Evolutionary conservation across 306 rosid species (phyloP), one percentile per base, ranked within the genome.

Genomic region (Prunus mongolica): DNA sequence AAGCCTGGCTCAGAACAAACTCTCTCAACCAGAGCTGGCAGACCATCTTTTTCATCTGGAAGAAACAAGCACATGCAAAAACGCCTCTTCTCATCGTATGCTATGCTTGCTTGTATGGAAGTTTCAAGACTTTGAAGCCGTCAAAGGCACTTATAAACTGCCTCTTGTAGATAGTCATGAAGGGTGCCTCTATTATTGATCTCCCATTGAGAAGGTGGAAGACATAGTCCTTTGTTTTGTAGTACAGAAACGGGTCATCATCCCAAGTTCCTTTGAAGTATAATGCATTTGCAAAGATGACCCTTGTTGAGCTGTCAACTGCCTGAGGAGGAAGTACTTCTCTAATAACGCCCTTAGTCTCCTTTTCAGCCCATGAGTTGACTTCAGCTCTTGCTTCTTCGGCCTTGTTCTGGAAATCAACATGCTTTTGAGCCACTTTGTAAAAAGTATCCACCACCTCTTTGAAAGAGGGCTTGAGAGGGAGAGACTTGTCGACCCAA

Each of bases 11-110:
- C 66, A 13, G 72, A 18, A n/a, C 11, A 45, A 2, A 77, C 8
- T 41, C 34, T 32, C 34, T 32, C 34, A 32, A 32, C 34, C 34
- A 32, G 34, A 32, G 34, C 34, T 32, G 34, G 76, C 18, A 85
- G 24, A 10, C 82, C 89, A 8, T 79, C 62, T 38, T 30, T 78
- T 12, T 25, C 73, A 16, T 82, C 38, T 3, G 86, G 89, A 66
- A 82, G 89, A 65, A 72, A 69, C 50, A 85, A 64, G 24, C 68
- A 41, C 84, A 82, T 76, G 51, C 76, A 71, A 19, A 82, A 82
- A 2, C 46, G 44, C 44, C 12, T 25, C 0, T 61, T 15, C 3
- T 45, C 47, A 32, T 4, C 34, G 6, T 32, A 32, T 32, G 34
- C 34, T 32, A 32, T 32, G 34, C 34, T 4, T 32, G 6, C 27